These are phyloP conservation scores for Nicotiana tabacum DNA, from an alignment of 257 asterid genomes.

Conservation along the genomic window DNA sequence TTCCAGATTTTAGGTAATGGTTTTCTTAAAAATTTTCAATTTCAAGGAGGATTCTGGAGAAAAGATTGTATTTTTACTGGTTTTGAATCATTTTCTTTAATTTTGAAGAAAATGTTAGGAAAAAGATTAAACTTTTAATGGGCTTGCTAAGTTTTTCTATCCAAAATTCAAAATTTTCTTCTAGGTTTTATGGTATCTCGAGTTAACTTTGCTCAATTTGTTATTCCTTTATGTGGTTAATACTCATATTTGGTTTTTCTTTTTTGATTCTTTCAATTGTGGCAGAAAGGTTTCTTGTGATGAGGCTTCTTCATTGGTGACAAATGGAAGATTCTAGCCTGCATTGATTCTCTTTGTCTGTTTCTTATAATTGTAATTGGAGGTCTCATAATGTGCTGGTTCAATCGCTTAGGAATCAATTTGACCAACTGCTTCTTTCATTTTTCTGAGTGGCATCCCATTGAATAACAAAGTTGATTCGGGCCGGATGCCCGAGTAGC, in stretches of 20 bases:
- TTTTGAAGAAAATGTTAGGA: neutral
- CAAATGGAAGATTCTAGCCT: slow-evolving; percentile 7
- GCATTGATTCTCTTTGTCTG: neutral
- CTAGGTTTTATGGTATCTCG: neutral
- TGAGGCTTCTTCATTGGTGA: neutral
- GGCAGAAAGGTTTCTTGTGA: neutral
- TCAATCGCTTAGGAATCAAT: slow-evolving; percentile 45
- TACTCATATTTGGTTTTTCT: neutral
- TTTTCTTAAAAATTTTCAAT: neutral
- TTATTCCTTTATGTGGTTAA: neutral
- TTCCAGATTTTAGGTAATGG: neutral
- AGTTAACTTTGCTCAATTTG: neutral
- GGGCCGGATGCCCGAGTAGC: slow-evolving; percentile 39
- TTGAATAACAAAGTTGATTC: slow-evolving; percentile 50
- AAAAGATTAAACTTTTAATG: neutral
- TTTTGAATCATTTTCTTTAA: neutral
- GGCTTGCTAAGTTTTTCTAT: neutral
- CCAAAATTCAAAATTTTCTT: neutral
- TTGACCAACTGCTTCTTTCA: slow-evolving; percentile 73
- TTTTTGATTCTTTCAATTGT: slow-evolving; percentile 4
- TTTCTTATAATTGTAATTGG: slow-evolving; percentile 6
- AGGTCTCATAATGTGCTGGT: slow-evolving; percentile 44
- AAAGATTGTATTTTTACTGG: neutral
- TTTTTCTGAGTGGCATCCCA: slow-evolving; percentile 94
- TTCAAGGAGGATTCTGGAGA: neutral